Evolutionary conservation across 148 eudicot genomes (phyloP), one percentile per base, ranked within the genome.

Genomic region (Rhododendron ovatum): DNA sequence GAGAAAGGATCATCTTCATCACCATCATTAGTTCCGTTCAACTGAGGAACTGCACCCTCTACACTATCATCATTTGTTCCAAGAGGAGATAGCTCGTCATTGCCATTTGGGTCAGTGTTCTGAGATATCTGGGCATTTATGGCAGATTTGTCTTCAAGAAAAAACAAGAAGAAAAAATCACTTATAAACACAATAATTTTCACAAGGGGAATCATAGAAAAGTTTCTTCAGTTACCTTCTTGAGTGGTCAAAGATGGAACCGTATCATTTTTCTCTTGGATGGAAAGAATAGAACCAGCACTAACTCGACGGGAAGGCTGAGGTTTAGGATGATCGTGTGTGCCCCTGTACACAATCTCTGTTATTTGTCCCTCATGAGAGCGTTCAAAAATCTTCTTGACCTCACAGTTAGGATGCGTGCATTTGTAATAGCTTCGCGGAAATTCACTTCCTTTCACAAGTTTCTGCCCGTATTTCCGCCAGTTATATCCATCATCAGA

Each of bases 371-470:
- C 99, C 86, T 94, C 94, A 28, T 91, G 93, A 71, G 99, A 87
- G 51, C 98, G 95, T 90, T 97, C 98, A 84, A 97, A 97, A 82
- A 97, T 91, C 90, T 97, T 97, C 90, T 95, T 97, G 28, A 97
- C 99, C 89, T 97, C 99, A 88, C 99, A 97, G 85, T 97, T 94
- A 51, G 98, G 98, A 87, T 92, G 93, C 4, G 99, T 94, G 88
- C 99, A 97, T 90, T 97, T 97, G 90, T 97, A 97, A 89, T 97
- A 97, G 90, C 99, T 97, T 89, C 99, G 90, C 18, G 99, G 99
- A 88, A 88, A 95, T 90, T 97, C 99, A 90, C 99, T 89, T 86
- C 99, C 98, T 89, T 97, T 97, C 22, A 97, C 99, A 89, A 97
- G 94, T 90, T 97, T 97, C 91, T 97, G 99, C 78, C 99, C 99